Evolutionary conservation across 2,329 filamentous ascomycete species (phyloP).

Genomic region (Bertia moriformis): DNA sequence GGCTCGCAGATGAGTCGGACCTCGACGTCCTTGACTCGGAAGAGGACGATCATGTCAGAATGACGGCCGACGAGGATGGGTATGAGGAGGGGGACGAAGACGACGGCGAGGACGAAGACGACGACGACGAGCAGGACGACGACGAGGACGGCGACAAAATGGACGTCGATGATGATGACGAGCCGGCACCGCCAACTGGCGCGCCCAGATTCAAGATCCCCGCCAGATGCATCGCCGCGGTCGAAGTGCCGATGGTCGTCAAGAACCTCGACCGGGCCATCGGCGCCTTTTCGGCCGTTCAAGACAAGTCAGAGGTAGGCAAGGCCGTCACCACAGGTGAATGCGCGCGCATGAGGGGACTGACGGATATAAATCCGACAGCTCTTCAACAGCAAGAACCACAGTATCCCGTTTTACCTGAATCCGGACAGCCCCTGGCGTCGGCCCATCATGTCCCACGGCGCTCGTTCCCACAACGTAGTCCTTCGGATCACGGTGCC

Average conservation of each 20-base stretch:
- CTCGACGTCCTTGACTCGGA: neutral
- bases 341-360: neutral
- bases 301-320: neutral
- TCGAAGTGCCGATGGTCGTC: slow-evolving; percentile 27
- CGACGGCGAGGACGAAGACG: neutral
- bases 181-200: slow-evolving; percentile 5
- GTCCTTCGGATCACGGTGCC: slow-evolving; percentile 78
- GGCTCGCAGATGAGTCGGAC: no score
- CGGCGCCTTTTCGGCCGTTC: slow-evolving; percentile 19
- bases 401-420: slow-evolving; percentile 55
- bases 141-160: neutral
- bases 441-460: slow-evolving; percentile 64
- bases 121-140: neutral
- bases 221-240: slow-evolving; percentile 18
- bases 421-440: slow-evolving; percentile 67
- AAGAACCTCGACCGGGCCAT: slow-evolving; percentile 25
- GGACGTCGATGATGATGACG: slow-evolving; percentile 2
- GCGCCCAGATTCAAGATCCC: slow-evolving; percentile 16
- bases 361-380: slow-evolving; percentile 10
- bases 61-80: neutral
- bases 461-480: slow-evolving; percentile 65
- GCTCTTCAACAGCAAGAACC: slow-evolving; percentile 30
- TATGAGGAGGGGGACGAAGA: neutral
- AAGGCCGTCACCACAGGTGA: neutral
- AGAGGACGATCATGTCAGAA: neutral